A percentile compares a stretch with the other conserved stretches of the same genome.
phyloP scores from a whole-genome alignment of 192 early-diverging fungal species.

The Umbelopsis ramanniana region DNA sequence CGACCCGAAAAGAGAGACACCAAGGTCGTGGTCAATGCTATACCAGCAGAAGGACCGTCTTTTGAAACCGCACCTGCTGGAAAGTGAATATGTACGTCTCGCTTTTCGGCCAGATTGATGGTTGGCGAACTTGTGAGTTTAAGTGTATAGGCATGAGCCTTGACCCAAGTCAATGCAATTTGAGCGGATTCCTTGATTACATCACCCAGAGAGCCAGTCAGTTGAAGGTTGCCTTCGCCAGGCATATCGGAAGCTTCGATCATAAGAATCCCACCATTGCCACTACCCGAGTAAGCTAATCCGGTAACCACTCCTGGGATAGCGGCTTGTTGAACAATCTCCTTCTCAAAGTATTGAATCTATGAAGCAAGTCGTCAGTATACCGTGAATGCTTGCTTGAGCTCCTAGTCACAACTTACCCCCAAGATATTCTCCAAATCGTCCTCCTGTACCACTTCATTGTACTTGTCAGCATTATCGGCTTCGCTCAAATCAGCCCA shows the following conservation, averaged over 20 bases:
- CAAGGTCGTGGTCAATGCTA: conserved; percentile 78
- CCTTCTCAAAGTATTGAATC: conserved; percentile 66
- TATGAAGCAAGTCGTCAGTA: not conserved
- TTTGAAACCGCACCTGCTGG: conserved; percentile 82
- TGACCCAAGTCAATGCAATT: conserved; percentile 77
- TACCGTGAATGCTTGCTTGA: not conserved
- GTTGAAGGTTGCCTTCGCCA: conserved; percentile 66
- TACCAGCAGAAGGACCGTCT: conserved; percentile 77
- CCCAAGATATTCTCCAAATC: conserved; percentile 74
- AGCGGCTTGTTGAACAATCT: conserved; percentile 62
- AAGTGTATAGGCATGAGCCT: conserved; percentile 62
- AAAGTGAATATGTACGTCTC: conserved; percentile 84
- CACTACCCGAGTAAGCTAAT: conserved; percentile 77
- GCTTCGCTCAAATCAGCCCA: conserved; percentile 64
- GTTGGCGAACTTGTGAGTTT: conserved; percentile 47
- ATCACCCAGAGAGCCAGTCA: conserved; percentile 78
- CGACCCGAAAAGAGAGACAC: conserved; percentile 71
- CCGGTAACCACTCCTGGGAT: conserved; percentile 80
- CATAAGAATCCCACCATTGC: conserved; percentile 76
- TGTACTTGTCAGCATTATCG: conserved; percentile 40
- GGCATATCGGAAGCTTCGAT: conserved; percentile 81
- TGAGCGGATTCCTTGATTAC: conserved; percentile 86
- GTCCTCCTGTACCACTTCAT: conserved; percentile 45
- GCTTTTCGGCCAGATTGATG: conserved; percentile 48
- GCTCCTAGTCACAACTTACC: conserved; percentile 30